Conservation (phyloP, 176 grass and related monocot species). For the Hordeum marinum region DNA sequence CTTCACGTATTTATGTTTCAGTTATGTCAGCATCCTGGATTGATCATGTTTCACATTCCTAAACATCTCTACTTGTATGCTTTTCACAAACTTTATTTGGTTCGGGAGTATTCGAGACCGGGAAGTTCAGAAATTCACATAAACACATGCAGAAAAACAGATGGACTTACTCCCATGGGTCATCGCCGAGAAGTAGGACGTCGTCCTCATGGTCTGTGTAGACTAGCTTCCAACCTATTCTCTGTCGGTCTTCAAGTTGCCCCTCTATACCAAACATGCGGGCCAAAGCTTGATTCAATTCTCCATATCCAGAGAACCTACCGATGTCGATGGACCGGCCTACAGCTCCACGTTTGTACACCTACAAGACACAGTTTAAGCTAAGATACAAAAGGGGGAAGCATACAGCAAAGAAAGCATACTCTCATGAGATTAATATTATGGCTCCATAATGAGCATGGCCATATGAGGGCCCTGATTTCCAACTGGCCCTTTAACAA, state of each 20-base stretch:
- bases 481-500: conserved; percentile 18
- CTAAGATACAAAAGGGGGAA: conserved; percentile 1
- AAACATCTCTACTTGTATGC: not conserved
- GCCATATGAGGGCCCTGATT: conserved; percentile 3
- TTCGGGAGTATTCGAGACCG: not conserved
- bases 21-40: not conserved
- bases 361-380: conserved; percentile 51
- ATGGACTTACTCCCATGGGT: conserved; percentile 96
- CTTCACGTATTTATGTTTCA: not conserved
- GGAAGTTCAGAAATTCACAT: not conserved
- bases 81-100: conserved; percentile 9
- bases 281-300: conserved; percentile 88
- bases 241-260: conserved; percentile 85
- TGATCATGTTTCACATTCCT: not conserved
- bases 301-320: conserved; percentile 81
- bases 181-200: conserved; percentile 88
- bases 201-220: conserved; percentile 95
- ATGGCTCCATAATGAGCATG: conserved; percentile 16
- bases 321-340: conserved; percentile 90
- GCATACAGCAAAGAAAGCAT: conserved; percentile 18
- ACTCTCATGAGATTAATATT: conserved; percentile 4
- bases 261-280: conserved; percentile 99
- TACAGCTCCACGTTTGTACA: conserved; percentile 96
- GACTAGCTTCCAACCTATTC: conserved; percentile 98
- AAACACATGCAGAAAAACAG: not conserved